Percentiles rank a stretch among this genome's conserved stretches.
Evolutionary conservation across 2,329 filamentous ascomycete genomes (phyloP).

Genomic region (Leptographium galeiforme): DNA sequence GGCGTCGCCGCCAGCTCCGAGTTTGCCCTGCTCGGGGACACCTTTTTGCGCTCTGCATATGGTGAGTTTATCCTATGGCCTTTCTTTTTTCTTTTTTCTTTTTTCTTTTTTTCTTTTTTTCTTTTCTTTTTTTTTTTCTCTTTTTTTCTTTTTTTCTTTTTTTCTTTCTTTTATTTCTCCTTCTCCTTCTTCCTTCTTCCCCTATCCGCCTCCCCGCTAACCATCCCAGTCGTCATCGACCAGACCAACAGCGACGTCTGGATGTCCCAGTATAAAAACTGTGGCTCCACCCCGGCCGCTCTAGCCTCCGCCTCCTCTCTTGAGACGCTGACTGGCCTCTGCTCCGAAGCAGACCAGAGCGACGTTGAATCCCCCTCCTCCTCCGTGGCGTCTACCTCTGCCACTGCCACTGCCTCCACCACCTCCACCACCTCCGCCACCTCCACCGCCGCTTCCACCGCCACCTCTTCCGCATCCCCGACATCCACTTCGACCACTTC

Average conservation of each 20-base stretch:
- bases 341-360: background rate
- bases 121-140: background rate
- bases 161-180: background rate
- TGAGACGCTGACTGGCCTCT: slow-evolving; percentile 7
- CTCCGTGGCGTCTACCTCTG: background rate
- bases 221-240: slow-evolving; percentile 31
- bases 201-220: background rate
- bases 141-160: background rate
- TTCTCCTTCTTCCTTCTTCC: background rate
- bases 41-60: slow-evolving; percentile 42
- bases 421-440: background rate
- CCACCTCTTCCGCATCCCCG: background rate
- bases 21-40: slow-evolving; percentile 43
- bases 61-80: slow-evolving; percentile 20
- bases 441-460: background rate
- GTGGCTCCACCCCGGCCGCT: slow-evolving; percentile 31
- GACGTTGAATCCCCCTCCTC: background rate
- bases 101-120: no score
- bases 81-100: background rate
- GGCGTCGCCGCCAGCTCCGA: slow-evolving; percentile 32
- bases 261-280: slow-evolving; percentile 37
- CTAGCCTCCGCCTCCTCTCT: slow-evolving; percentile 8
- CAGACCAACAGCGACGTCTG: slow-evolving; percentile 33
- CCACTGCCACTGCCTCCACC: background rate
- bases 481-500: background rate